Evolutionary conservation across 331 rosid species (phyloP).

Genomic region (Stylosanthes scabra): DNA sequence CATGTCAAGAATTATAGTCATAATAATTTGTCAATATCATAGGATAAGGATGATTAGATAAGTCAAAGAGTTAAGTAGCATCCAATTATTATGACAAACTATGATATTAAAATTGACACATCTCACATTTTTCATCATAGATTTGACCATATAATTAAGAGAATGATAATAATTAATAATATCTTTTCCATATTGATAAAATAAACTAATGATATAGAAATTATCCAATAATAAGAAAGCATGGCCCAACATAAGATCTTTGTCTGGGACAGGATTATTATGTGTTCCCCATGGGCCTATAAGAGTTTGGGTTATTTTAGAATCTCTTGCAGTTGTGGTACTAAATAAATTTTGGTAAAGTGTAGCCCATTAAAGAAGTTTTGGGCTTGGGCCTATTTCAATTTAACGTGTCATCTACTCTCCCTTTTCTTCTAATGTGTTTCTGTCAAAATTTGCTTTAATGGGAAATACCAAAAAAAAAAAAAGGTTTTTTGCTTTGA

Average conservation of each 20-base stretch:
- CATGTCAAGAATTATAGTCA: background rate
- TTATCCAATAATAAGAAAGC: slow-evolving; percentile 2
- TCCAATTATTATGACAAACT: too few species aligned
- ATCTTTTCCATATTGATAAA: too few species aligned
- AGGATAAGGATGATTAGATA: too few species aligned
- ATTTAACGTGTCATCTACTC: slow-evolving; percentile 5
- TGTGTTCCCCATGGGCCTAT: slow-evolving; percentile 39
- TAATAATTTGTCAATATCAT: too few species aligned
- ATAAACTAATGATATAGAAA: background rate
- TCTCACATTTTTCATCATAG: background rate
- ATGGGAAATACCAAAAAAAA: too few species aligned
- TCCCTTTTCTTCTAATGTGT: too few species aligned
- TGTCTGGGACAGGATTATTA: slow-evolving; percentile 37
- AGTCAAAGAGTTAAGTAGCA: too few species aligned
- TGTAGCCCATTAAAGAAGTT: background rate
- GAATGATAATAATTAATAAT: too few species aligned
- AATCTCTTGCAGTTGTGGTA: background rate
- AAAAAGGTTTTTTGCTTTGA: too few species aligned
- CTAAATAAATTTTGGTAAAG: background rate
- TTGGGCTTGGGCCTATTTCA: too few species aligned
- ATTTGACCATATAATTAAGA: background rate
- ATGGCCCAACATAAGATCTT: slow-evolving; percentile 7
- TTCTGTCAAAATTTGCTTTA: too few species aligned
- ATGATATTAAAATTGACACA: too few species aligned
- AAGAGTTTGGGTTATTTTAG: slow-evolving; percentile 16